Percentiles rank a stretch among this genome's conserved stretches.
Conservation (phyloP, 768 basidiomycete species). For the Exidia glandulosa region DNA sequence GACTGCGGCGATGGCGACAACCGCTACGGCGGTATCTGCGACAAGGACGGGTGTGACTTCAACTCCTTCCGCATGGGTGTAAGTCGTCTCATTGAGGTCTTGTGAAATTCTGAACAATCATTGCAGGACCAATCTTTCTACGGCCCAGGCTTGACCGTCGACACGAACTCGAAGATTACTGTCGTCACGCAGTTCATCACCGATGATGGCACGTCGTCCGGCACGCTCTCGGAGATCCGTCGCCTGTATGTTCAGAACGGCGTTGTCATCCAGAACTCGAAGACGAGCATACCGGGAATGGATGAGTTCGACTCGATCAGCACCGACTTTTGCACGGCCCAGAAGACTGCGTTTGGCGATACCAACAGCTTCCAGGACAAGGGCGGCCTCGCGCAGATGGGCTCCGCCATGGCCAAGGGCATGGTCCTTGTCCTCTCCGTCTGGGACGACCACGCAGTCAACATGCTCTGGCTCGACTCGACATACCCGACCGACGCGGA, state of each 20-base stretch:
- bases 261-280: slow-evolving; percentile 39
- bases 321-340: slow-evolving; percentile 33
- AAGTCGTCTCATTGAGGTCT: no score
- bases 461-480: slow-evolving; percentile 50
- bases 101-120: no score
- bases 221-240: slow-evolving; percentile 41
- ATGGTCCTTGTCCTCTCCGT: slow-evolving; percentile 40
- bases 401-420: slow-evolving; percentile 26
- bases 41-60: slow-evolving; percentile 50
- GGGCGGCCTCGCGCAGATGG: slow-evolving; percentile 30
- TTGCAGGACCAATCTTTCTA: slow-evolving; percentile 18
- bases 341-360: slow-evolving; percentile 36
- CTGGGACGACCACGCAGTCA: slow-evolving; percentile 44
- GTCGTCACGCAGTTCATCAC: slow-evolving; percentile 30
- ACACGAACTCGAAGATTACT: slow-evolving; percentile 11
- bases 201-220: slow-evolving; percentile 31
- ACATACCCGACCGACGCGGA: slow-evolving; percentile 30
- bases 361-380: slow-evolving; percentile 29
- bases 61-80: slow-evolving; percentile 51
- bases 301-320: slow-evolving; percentile 35
- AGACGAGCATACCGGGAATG: slow-evolving; percentile 34
- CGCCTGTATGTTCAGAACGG: slow-evolving; percentile 42
- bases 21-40: slow-evolving; percentile 33
- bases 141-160: slow-evolving; percentile 12
- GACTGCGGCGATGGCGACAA: slow-evolving; percentile 27